Evolutionary conservation across 306 rosid genomes (phyloP).

Genomic region (Trifolium subterraneum): DNA sequence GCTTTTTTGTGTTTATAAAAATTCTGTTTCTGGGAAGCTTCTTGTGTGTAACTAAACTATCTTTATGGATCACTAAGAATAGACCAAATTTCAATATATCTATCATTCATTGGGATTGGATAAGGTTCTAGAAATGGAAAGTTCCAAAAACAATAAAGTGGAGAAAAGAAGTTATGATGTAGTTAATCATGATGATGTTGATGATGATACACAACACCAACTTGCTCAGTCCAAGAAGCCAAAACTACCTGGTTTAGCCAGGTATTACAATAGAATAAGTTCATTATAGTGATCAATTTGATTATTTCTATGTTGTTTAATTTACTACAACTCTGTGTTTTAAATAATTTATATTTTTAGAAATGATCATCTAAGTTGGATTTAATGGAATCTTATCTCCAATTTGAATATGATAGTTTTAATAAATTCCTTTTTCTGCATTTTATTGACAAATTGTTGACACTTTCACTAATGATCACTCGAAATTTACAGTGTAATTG

Average conservation of each 20-base stretch:
- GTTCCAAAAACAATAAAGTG: slow-evolving; percentile 56
- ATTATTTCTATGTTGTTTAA: too few relatives aligned
- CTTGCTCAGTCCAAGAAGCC: slow-evolving; percentile 61
- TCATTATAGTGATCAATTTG: background rate
- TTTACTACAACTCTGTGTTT: too few relatives aligned
- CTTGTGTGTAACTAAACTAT: slow-evolving; percentile 29
- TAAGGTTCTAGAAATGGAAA: slow-evolving; percentile 71
- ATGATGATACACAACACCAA: slow-evolving; percentile 47
- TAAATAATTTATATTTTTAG: too few relatives aligned
- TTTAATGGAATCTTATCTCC: slow-evolving; percentile 23
- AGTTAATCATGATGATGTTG: slow-evolving; percentile 51
- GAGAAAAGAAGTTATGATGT: slow-evolving; percentile 73
- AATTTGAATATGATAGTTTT: slow-evolving; percentile 19
- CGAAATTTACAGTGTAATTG: slow-evolving; percentile 69
- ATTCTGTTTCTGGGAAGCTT: slow-evolving; percentile 53
- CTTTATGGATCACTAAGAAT: slow-evolving; percentile 33
- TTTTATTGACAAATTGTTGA: slow-evolving; percentile 34
- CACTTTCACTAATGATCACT: slow-evolving; percentile 41
- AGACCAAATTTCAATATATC: slow-evolving; percentile 52
- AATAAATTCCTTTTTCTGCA: background rate
- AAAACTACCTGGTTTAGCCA: slow-evolving; percentile 75
- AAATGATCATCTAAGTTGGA: slow-evolving; percentile 4
- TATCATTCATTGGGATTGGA: slow-evolving; percentile 44
- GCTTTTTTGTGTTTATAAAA: slow-evolving; percentile 24
- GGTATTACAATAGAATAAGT: slow-evolving; percentile 52